Percentiles rank a stretch among this genome's conserved stretches.
phyloP scores from a whole-genome alignment of 208 protist species.

The Crithidia sp. region DNA sequence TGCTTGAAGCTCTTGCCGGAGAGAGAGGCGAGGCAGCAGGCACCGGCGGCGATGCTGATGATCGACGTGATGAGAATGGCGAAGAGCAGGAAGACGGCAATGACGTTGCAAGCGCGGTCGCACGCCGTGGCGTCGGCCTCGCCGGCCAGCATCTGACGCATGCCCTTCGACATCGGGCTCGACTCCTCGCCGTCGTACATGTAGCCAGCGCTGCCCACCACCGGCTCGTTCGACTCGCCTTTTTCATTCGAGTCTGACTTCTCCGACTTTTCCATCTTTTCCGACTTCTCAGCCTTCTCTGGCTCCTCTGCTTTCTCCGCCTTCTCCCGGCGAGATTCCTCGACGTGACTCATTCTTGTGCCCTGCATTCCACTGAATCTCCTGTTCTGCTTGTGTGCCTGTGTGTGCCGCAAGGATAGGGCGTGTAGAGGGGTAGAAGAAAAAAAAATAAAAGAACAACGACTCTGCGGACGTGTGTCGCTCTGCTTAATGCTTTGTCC shows the following conservation, averaged over 20 bases:
- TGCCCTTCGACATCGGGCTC: slow-evolving; percentile 33
- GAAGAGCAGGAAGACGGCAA: slow-evolving; percentile 44
- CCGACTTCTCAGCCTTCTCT: too few relatives aligned
- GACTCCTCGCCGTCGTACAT: slow-evolving; percentile 30
- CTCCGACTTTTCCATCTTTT: slow-evolving; percentile 1
- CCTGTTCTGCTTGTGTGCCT: too few relatives aligned
- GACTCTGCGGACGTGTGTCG: too few relatives aligned
- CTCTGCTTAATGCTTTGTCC: too few relatives aligned
- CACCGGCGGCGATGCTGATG: slow-evolving; percentile 53
- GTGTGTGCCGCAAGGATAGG: too few relatives aligned
- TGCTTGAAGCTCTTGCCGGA: slow-evolving; percentile 42
- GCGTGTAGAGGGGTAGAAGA: too few relatives aligned
- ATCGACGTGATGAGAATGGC: slow-evolving; percentile 48
- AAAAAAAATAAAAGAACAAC: too few relatives aligned
- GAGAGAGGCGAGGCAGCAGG: slow-evolving; percentile 48
- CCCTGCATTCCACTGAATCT: too few relatives aligned
- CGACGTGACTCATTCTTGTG: too few relatives aligned
- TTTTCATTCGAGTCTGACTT: background rate
- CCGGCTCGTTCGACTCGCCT: slow-evolving; percentile 4
- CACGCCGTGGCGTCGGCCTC: slow-evolving; percentile 7
- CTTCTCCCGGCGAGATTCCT: too few relatives aligned
- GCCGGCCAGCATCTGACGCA: slow-evolving; percentile 14
- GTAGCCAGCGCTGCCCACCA: slow-evolving; percentile 17
- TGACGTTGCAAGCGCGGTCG: slow-evolving; percentile 42
- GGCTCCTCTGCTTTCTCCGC: too few relatives aligned